Base-by-base conservation (phyloP, 768 basidiomycete species). In the Kwoniella shandongensis region DNA sequence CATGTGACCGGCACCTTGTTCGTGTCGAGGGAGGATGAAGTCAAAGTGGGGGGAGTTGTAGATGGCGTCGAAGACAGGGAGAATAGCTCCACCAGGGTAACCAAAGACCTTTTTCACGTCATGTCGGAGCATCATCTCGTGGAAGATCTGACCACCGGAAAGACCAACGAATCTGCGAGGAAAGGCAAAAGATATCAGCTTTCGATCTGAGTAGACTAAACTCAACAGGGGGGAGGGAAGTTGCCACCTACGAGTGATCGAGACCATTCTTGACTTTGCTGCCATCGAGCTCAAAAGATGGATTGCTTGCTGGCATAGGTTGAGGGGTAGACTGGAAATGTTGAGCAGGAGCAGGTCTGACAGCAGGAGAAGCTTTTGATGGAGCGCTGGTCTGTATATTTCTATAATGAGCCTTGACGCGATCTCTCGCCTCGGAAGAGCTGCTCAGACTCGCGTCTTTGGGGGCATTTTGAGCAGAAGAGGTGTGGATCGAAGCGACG, bases 31-130 rank as follows among this genome's bases (percentile, higher is more conserved):
- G 15, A 98, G 85, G 59, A 99, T 82, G 66, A 99, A 99, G 58
- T 96, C 85, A 66, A 98, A 98, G 76, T 96, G 87, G 2, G 85
- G 83, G 6, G 91, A 94, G 77, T 94, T 87, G 82, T 97, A 88
- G 78, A 98, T 99, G 75, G 96, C 96, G 76, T 99, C 94, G 78
- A 97, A 99, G n/a, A 99, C 96, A 60, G 94, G 96, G 32, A 98
- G 85, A 77, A 98, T 97, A 39, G 94, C 96, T 56, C 94, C 94
- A 41, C 93, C 93, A 7, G 94, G 94, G 78, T 98, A 99, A 35
- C 94, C 94, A 70, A 99, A 98, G 44, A 99, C 83, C 70, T 97
- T 90, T 78, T 93, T 96, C 67, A 98, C 93, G 56, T 83, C 85
- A 73, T 99, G 96, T 44, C 94, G 83, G 60, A 93, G 86, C 90